Conservation (phyloP, 1,284 basidiomycete species). For the Meira miltonrushii region DNA sequence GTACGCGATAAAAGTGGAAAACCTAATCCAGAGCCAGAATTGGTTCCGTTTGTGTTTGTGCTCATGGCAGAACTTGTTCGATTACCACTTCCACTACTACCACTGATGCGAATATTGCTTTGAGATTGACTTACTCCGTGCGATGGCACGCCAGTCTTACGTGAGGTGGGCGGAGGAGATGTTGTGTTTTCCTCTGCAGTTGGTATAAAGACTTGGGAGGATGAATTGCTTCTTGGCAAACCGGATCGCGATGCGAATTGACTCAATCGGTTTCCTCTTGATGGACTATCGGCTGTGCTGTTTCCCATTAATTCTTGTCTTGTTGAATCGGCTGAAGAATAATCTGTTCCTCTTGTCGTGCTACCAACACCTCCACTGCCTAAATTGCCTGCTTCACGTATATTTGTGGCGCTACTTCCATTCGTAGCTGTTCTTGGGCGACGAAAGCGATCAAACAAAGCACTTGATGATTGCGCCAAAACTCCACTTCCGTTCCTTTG, state of each 20-base stretch:
- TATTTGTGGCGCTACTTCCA: slow-evolving; percentile 18
- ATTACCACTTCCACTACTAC: neutral
- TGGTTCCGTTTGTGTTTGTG: neutral
- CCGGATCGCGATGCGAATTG: neutral
- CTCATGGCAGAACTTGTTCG: neutral
- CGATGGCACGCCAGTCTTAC: neutral
- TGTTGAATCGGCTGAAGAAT: no score
- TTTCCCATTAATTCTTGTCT: no score
- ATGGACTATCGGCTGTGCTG: no score
- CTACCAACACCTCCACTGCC: slow-evolving; percentile 19
- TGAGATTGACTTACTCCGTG: no score
- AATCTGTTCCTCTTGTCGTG: slow-evolving; percentile 36
- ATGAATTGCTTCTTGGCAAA: slow-evolving; percentile 1
- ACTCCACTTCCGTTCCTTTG: no score
- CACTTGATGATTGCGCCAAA: no score
- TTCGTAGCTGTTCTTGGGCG: no score
- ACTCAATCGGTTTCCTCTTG: neutral
- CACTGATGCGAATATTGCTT: no score
- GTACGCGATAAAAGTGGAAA: neutral
- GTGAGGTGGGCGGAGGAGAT: neutral
- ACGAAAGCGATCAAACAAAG: no score
- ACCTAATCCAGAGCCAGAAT: neutral
- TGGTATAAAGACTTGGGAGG: neutral
- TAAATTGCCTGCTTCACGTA: slow-evolving; percentile 17
- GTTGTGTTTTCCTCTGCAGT: neutral